These are phyloP conservation scores for Stentor coeruleus DNA, from an alignment of 73 alveolate species.

Conservation along the genomic window DNA sequence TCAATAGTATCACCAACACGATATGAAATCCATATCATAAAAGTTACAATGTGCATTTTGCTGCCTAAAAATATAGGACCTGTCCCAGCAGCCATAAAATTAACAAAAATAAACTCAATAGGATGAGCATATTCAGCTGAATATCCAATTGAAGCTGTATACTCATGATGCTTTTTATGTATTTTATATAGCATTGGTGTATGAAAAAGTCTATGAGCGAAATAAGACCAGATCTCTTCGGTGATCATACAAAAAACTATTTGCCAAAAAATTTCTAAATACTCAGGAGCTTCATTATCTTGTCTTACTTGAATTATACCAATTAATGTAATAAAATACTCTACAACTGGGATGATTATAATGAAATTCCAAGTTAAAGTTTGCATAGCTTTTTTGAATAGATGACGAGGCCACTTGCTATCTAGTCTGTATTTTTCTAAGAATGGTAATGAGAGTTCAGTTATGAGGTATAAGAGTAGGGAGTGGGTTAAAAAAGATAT, in stretches of 20 bases:
- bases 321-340: background rate
- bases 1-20: slow-evolving; percentile 45
- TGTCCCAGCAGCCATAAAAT: background rate
- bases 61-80: slow-evolving; percentile 5
- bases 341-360: background rate
- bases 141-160: slow-evolving; percentile 34
- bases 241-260: slow-evolving; percentile 26
- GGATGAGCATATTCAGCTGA: slow-evolving; percentile 35
- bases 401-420: background rate
- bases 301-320: background rate
- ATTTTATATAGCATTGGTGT: slow-evolving; percentile 22
- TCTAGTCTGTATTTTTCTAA: slow-evolving; percentile 7
- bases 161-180: slow-evolving; percentile 45
- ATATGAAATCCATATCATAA: slow-evolving; percentile 32
- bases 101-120: slow-evolving; percentile 3
- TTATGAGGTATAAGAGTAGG: background rate
- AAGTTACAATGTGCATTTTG: slow-evolving; percentile 34
- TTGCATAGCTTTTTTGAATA: background rate
- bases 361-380: background rate
- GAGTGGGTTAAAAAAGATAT: background rate
- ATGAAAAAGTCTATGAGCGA: slow-evolving; percentile 38
- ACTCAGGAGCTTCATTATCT: background rate
- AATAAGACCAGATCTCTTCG: slow-evolving; percentile 40
- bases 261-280: slow-evolving; percentile 22
- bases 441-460: background rate